A percentile compares a stretch with the other conserved stretches of the same genome.
Evolutionary conservation across 2,329 filamentous ascomycete species (phyloP).

Genomic region (Gliomastix tumulicola): DNA sequence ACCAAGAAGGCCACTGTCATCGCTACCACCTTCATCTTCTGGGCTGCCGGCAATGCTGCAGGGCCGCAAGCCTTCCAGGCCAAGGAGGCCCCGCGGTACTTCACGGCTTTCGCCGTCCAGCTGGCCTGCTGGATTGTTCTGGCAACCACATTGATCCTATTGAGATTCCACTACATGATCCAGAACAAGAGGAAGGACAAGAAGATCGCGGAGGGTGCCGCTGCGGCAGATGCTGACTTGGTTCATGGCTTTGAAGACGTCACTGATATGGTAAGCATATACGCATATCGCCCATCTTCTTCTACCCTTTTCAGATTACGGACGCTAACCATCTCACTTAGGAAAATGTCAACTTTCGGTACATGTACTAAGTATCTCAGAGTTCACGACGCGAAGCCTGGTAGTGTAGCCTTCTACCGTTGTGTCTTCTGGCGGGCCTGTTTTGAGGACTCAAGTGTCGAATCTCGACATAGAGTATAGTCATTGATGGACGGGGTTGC

Average conservation of each 20-base stretch:
- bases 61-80: slow-evolving; percentile 57
- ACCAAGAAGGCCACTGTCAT: slow-evolving; percentile 67
- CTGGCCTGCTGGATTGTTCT: slow-evolving; percentile 61
- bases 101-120: slow-evolving; percentile 63
- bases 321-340: neutral
- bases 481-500: too few species aligned
- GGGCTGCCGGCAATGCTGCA: slow-evolving; percentile 59
- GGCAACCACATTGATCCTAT: slow-evolving; percentile 46
- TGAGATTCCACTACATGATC: slow-evolving; percentile 49
- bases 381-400: too few species aligned
- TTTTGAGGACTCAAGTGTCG: too few species aligned
- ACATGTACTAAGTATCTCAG: neutral
- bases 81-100: slow-evolving; percentile 56
- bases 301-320: too few species aligned
- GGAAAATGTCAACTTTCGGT: neutral
- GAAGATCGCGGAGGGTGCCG: slow-evolving; percentile 30
- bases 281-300: neutral
- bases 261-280: slow-evolving; percentile 39
- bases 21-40: slow-evolving; percentile 63
- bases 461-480: too few species aligned
- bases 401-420: too few species aligned
- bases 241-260: slow-evolving; percentile 56
- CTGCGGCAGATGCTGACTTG: slow-evolving; percentile 28
- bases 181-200: slow-evolving; percentile 54
- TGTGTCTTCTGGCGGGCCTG: too few species aligned